Evolutionary conservation across 352 stramenopile species (phyloP).

Genomic region (Pythium folliculosum): DNA sequence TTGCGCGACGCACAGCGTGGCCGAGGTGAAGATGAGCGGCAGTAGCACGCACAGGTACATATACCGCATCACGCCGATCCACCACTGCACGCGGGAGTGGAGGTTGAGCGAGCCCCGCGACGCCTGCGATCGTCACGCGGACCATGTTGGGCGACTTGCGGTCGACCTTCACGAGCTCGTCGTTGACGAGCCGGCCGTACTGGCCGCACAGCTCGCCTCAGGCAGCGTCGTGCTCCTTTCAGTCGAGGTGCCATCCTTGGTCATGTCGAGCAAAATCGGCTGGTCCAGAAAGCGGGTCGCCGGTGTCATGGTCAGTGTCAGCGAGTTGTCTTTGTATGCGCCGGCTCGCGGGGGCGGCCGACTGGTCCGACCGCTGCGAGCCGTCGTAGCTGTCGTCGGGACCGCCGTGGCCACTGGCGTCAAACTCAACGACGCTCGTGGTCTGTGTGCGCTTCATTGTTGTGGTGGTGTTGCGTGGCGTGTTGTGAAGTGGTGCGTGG

Average conservation of each 20-base stretch:
- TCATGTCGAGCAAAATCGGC: conserved; percentile 43
- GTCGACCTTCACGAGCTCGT: conserved; percentile 16
- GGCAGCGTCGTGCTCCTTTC: conserved; percentile 25
- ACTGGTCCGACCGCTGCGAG: neutral
- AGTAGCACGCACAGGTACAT: conserved; percentile 43
- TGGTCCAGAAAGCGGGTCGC: conserved; percentile 55
- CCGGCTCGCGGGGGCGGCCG: neutral
- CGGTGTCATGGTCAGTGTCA: conserved; percentile 51
- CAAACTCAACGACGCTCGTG: conserved; percentile 16
- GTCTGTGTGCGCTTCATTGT: conserved; percentile 23
- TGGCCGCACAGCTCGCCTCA: conserved; percentile 11
- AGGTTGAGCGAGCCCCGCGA: conserved; percentile 34
- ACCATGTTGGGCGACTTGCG: conserved; percentile 41
- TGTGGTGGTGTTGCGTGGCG: neutral
- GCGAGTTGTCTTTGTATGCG: conserved; percentile 5
- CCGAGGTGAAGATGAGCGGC: conserved; percentile 68
- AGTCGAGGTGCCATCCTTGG: conserved; percentile 29
- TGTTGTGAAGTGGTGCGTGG: neutral
- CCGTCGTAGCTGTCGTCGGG: conserved; percentile 15
- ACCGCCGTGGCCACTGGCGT: neutral
- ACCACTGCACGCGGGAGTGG: conserved; percentile 10
- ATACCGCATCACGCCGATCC: conserved; percentile 43
- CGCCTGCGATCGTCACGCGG: conserved; percentile 34
- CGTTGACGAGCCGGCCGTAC: conserved; percentile 17
- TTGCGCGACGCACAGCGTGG: conserved; percentile 62